phyloP scores from a whole-genome alignment of 2,329 filamentous ascomycete genomes.

The Arthrobotrys musiformis region DNA sequence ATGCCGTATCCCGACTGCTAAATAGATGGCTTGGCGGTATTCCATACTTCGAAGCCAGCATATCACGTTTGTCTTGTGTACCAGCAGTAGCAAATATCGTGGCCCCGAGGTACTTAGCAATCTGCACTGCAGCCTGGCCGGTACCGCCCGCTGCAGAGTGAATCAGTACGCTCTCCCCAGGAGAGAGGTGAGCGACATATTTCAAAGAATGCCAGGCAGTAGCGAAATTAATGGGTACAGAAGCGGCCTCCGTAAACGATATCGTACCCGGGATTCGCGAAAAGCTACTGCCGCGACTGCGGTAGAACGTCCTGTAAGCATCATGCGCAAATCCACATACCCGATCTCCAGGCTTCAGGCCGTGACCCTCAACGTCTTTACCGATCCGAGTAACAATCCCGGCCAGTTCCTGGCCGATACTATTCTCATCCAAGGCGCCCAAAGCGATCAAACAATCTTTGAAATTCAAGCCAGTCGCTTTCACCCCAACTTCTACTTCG shows the following conservation, averaged over 20 bases:
- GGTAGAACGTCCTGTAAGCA: constrained; percentile 21
- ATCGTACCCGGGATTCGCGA: constrained; percentile 5
- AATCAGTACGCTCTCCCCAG: constrained; percentile 21
- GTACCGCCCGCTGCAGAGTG: constrained; percentile 26
- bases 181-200: constrained; percentile 1
- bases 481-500: constrained; percentile 65
- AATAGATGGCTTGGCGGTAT: constrained; percentile 62
- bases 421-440: constrained; percentile 46
- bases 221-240: constrained; percentile 31
- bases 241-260: constrained; percentile 15
- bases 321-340: constrained; percentile 19
- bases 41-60: constrained; percentile 59
- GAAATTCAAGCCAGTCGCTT: constrained; percentile 62
- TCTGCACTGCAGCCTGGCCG: constrained; percentile 33
- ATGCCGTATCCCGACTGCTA: constrained; percentile 60
- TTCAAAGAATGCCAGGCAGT: constrained; percentile 25
- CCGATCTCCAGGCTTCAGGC: not conserved
- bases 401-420: constrained; percentile 44
- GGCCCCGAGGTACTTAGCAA: constrained; percentile 44
- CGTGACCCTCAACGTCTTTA: not conserved
- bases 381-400: constrained; percentile 57
- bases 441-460: constrained; percentile 42
- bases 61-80: constrained; percentile 62
- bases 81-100: constrained; percentile 65
- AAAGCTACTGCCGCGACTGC: not conserved